Evolutionary conservation across 768 basidiomycete species (phyloP).

Genomic region (Naganishia onofrii): DNA sequence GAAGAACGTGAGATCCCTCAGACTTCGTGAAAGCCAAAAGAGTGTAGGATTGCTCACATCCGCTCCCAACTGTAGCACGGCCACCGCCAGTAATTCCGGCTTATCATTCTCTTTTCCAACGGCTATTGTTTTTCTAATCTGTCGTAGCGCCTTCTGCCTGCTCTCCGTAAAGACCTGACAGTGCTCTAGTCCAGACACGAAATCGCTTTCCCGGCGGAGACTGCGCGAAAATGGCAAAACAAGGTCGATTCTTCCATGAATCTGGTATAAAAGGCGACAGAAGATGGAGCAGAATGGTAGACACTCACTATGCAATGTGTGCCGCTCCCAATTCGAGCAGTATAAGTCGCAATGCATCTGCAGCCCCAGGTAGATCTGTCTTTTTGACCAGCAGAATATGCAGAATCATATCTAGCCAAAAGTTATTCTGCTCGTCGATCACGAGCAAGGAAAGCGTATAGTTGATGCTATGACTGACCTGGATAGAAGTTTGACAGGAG

Average conservation of each 20-base stretch:
- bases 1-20: too few species aligned
- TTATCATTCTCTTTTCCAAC: not conserved
- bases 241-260: too few species aligned
- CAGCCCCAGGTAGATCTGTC: not conserved
- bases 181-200: constrained; percentile 13
- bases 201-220: constrained; percentile 9
- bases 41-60: not conserved
- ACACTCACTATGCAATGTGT: constrained; percentile 9
- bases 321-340: constrained; percentile 12
- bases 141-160: not conserved
- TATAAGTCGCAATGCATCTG: not conserved
- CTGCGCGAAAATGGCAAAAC: not conserved
- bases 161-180: constrained; percentile 1
- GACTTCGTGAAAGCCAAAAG: not conserved
- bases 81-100: constrained; percentile 1
- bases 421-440: constrained; percentile 5
- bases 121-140: not conserved
- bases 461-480: constrained; percentile 16
- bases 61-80: constrained; percentile 7
- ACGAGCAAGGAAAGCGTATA: constrained; percentile 11
- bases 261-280: not conserved
- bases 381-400: constrained; percentile 11
- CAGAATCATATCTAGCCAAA: constrained; percentile 13
- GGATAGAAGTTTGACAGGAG: not conserved
- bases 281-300: not conserved